A percentile compares a stretch with the other conserved stretches of the same genome.
These are phyloP conservation scores for Rubroshorea leprosula DNA, from an alignment of 345 rosid species.

Conservation along the genomic window DNA sequence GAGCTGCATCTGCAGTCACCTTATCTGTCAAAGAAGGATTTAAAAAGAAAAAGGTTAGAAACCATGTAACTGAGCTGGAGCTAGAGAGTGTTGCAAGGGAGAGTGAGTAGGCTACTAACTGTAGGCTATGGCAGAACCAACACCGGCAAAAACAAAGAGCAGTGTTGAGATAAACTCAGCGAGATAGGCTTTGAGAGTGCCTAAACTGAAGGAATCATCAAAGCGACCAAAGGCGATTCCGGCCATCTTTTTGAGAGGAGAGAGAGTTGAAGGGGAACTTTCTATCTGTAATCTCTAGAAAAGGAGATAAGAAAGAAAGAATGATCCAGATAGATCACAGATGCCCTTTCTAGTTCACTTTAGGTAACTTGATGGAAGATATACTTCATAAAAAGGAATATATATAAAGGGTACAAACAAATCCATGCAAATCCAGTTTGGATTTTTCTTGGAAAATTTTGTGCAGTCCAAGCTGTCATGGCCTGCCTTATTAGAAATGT, in stretches of 20 bases:
- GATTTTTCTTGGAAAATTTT: background rate
- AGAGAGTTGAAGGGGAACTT: too few relatives aligned
- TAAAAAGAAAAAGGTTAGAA: too few relatives aligned
- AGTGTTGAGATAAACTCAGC: conserved; percentile 94
- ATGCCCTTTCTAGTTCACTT: conserved; percentile 1
- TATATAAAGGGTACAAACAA: background rate
- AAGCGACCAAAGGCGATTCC: conserved; percentile 75
- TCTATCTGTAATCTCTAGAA: background rate
- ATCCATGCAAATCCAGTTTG: background rate
- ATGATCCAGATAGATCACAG: background rate
- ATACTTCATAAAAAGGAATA: background rate
- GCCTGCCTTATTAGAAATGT: conserved; percentile 13
- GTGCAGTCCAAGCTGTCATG: conserved; percentile 11
- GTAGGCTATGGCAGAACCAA: conserved; percentile 70
- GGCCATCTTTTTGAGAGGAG: conserved; percentile 18
- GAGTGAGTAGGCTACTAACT: conserved; percentile 28
- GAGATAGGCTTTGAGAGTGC: conserved; percentile 72
- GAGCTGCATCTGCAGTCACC: conserved; percentile 73
- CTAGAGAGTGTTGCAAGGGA: too few relatives aligned
- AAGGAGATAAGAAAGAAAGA: background rate
- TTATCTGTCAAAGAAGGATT: conserved; percentile 36
- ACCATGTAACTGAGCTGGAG: too few relatives aligned
- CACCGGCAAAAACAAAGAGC: conserved; percentile 46
- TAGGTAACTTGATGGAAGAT: background rate
- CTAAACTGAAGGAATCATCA: conserved; percentile 75